These are phyloP conservation scores for Lipomyces yamadae DNA, from an alignment of 805 yeast genomes.

Conservation along the genomic window DNA sequence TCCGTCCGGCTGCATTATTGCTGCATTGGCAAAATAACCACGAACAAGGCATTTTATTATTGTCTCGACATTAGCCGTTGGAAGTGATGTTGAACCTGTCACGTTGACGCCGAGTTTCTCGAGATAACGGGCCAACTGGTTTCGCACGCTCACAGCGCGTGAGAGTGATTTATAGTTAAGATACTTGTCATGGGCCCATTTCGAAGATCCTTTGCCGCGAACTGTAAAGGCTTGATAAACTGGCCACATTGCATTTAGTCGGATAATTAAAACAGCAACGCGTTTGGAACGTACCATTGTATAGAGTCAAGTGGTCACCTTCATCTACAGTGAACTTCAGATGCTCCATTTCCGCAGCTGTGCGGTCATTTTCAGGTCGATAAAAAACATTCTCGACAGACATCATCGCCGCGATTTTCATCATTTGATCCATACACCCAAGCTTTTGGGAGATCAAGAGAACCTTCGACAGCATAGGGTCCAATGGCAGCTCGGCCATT, in stretches of 20 bases:
- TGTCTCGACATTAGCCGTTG: constrained; percentile 14
- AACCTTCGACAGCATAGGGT: constrained; percentile 70
- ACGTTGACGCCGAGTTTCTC: constrained; percentile 16
- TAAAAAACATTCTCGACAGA: constrained; percentile 75
- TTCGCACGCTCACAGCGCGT: constrained; percentile 67
- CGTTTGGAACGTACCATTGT: constrained; percentile 64
- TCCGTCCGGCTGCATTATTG: constrained; percentile 36
- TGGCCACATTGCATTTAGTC: constrained; percentile 12
- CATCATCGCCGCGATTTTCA: constrained; percentile 76
- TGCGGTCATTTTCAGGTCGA: constrained; percentile 67
- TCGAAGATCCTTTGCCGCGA: constrained; percentile 47
- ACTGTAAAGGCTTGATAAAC: constrained; percentile 32
- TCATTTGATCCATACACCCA: constrained; percentile 68
- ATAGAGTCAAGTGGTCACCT: constrained; percentile 79
- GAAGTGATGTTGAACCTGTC: not conserved
- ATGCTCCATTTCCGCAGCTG: constrained; percentile 66
- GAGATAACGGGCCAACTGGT: constrained; percentile 53
- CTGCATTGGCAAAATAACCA: constrained; percentile 37
- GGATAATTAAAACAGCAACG: constrained; percentile 40
- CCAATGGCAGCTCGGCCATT: constrained; percentile 74
- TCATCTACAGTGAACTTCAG: constrained; percentile 71
- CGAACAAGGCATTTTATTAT: constrained; percentile 31
- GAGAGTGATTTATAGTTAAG: constrained; percentile 64
- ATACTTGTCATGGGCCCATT: constrained; percentile 72
- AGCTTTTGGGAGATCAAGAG: constrained; percentile 57